Evolutionary conservation across 352 stramenopile genomes (phyloP).

Genomic region (Lagenidium giganteum): DNA sequence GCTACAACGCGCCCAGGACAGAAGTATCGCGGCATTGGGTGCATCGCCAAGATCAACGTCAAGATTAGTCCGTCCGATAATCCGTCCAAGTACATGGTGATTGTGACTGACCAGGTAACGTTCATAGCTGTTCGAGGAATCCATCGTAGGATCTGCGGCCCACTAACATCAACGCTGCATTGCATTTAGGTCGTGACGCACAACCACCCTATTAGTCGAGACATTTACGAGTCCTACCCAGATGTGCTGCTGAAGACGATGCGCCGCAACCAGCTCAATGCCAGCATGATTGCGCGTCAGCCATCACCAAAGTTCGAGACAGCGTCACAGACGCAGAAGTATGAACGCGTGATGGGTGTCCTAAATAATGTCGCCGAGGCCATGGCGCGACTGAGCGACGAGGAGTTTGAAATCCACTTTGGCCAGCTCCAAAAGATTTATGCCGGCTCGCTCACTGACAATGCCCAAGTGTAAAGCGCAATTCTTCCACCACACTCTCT

Average conservation of each 20-base stretch:
- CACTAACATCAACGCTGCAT: not conserved
- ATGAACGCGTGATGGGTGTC: slow-evolving; percentile 59
- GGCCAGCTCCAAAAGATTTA: slow-evolving; percentile 77
- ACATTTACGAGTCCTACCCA: slow-evolving; percentile 84
- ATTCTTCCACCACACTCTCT: too few relatives aligned
- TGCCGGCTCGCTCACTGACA: slow-evolving; percentile 43
- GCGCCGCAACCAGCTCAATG: slow-evolving; percentile 65
- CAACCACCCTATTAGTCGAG: slow-evolving; percentile 79
- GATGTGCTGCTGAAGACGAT: slow-evolving; percentile 83
- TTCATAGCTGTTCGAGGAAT: slow-evolving; percentile 1
- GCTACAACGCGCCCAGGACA: slow-evolving; percentile 70
- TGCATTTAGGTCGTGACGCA: slow-evolving; percentile 65
- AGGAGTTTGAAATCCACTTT: slow-evolving; percentile 73
- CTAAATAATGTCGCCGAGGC: slow-evolving; percentile 69
- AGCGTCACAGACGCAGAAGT: slow-evolving; percentile 68
- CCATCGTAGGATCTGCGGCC: not conserved
- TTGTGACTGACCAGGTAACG: slow-evolving; percentile 80
- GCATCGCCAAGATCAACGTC: slow-evolving; percentile 85
- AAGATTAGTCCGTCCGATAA: slow-evolving; percentile 84
- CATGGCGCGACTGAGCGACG: slow-evolving; percentile 63
- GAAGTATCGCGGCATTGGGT: slow-evolving; percentile 80
- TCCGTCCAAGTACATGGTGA: slow-evolving; percentile 82
- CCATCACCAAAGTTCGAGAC: slow-evolving; percentile 74
- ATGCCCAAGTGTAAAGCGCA: slow-evolving; percentile 30
- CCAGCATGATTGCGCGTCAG: slow-evolving; percentile 57